phyloP scores from a whole-genome alignment of 2,329 filamentous ascomycete species.

The Aschersonia sp. region DNA sequence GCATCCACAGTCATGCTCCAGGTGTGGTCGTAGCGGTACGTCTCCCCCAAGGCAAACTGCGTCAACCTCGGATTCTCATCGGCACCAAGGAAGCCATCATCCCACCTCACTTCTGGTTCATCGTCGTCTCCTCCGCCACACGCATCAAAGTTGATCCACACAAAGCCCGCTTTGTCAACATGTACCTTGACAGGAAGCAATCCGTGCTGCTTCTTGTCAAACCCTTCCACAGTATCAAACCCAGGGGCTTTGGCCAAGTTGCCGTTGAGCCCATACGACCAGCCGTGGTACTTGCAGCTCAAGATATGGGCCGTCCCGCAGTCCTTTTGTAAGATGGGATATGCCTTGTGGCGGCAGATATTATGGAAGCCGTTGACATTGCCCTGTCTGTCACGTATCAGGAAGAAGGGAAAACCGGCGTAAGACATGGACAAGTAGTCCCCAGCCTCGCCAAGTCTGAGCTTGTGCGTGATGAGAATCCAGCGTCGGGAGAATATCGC shows the following conservation, averaged over 20 bases:
- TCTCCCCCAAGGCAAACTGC: not conserved
- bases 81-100: not conserved
- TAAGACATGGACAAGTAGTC: not conserved
- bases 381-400: not conserved
- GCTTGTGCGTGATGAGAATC: not conserved
- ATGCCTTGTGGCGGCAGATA: not conserved
- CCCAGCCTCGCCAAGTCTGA: not conserved
- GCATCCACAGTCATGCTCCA: not conserved
- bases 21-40: not conserved
- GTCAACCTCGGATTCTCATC: not conserved
- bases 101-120: not conserved
- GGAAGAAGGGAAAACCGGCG: not conserved
- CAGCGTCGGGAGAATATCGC: not conserved
- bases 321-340: not conserved
- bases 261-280: conserved; percentile 28
- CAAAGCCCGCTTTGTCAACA: conserved; percentile 28
- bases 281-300: conserved; percentile 8
- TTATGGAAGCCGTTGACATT: not conserved
- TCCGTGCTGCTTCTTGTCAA: conserved; percentile 25
- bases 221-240: conserved; percentile 22
- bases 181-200: conserved; percentile 31
- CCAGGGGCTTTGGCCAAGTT: conserved; percentile 28
- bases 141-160: conserved; percentile 35
- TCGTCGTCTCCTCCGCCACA: not conserved
- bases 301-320: not conserved